Evolutionary conservation across 331 rosid species (phyloP), one percentile per base, ranked within the genome.

Genomic region (Stylosanthes scabra): DNA sequence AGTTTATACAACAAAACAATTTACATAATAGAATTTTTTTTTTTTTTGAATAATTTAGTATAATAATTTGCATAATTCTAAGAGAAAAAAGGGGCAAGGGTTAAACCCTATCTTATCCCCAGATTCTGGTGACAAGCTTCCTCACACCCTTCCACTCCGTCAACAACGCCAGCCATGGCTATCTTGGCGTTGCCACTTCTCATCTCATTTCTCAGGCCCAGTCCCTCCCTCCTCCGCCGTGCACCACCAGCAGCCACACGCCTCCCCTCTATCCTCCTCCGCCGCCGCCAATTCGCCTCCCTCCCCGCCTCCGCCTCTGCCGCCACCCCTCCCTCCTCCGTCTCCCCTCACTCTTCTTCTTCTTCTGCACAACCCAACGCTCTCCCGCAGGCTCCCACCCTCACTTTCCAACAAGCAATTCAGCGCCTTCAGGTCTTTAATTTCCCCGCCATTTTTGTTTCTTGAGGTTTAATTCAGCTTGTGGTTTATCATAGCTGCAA

Each of bases 391-490:
- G 5, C 83, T 29, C 68, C 96, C 0, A 83, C 74, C 45, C 93
- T 88, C 29, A 89, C 91, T 59, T 93, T 93, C 63, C 98, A 93
- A 63, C 97, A 91, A 89, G 97, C 97, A 67, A 86, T 93, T 86
- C 98, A 91, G 71, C 91, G 97, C 62, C 98, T 93, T 69, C 97
- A 93, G 98, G 97, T 91, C 58, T 37, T n/a, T 39, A 2, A 2
- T 39, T 7, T 42, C 28, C 28, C 39, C 16, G 13, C 40, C 40
- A 45, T 2, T 52, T 28, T 51, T 11, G 8, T 42, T 14, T 55
- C 45, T 69, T 55, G 25, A 10, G 39, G 63, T 20, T 70, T 56
- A 40, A 3, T 63, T 42, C 54, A 15, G 31, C 56, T 62, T 14
- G n/a, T 34, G 67, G 49, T 6, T 44, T 44, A 44, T 44, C 7